Percentiles rank a stretch among this genome's conserved stretches.
These are phyloP conservation scores for Pseudocercospora crystallina DNA, from an alignment of 2,329 filamentous ascomycete genomes.

Conservation along the genomic window DNA sequence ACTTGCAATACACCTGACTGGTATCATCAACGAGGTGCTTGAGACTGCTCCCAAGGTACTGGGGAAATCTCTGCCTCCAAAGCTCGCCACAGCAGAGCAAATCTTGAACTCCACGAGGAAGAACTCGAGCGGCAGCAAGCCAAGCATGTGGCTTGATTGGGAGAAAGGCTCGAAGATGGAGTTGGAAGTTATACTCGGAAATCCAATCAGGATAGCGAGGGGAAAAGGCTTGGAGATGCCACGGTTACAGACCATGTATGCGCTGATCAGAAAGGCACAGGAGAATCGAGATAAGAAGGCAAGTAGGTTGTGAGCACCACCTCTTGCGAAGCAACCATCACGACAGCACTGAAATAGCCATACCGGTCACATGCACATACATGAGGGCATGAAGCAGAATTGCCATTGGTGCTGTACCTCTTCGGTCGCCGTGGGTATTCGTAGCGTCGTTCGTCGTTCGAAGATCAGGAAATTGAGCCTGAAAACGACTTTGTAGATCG, in stretches of 20 bases:
- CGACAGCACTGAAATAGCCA: no score
- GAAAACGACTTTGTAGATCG: no score
- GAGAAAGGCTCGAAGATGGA: conserved; percentile 66
- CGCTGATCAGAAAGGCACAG: conserved; percentile 63
- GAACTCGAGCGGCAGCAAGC: conserved; percentile 61
- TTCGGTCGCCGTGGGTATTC: no score
- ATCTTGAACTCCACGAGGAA: conserved; percentile 63
- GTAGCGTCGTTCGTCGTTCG: no score
- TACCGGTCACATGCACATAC: no score
- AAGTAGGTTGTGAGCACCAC: conserved; percentile 20
- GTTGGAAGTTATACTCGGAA: conserved; percentile 70
- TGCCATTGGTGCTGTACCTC: no score
- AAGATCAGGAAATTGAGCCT: no score
- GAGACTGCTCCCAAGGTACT: conserved; percentile 63
- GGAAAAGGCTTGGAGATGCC: conserved; percentile 65
- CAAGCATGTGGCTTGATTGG: conserved; percentile 69
- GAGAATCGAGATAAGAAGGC: conserved; percentile 47
- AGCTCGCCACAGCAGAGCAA: conserved; percentile 62
- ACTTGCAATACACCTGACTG: conserved; percentile 60
- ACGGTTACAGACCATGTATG: conserved; percentile 66
- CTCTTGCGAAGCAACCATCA: no score
- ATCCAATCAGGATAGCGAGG: conserved; percentile 65
- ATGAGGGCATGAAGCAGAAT: no score
- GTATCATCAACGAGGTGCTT: conserved; percentile 70
- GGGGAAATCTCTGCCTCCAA: conserved; percentile 58